Percentiles rank a stretch among this genome's conserved stretches.
Evolutionary conservation across 768 basidiomycete species (phyloP).

Genomic region (Boletus barrowsii): DNA sequence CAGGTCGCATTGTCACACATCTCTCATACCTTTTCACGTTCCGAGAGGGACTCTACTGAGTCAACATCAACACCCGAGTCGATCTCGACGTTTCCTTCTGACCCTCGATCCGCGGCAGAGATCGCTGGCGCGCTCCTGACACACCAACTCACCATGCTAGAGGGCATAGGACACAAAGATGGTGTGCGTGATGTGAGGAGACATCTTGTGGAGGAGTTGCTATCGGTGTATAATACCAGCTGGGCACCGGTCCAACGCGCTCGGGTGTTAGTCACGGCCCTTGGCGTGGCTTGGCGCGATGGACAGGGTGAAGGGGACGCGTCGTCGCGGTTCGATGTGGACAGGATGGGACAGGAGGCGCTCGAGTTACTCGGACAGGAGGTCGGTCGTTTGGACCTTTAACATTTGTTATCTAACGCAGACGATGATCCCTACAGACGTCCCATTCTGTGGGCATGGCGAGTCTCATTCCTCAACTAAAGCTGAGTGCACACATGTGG

Average conservation of each 20-base stretch:
- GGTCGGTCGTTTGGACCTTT: conserved; percentile 35
- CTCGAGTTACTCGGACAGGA: conserved; percentile 38
- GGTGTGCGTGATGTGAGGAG: conserved; percentile 37
- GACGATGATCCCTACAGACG: conserved; percentile 20
- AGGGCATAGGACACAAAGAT: conserved; percentile 39
- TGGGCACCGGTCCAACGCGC: conserved; percentile 54
- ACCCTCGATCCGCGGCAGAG: conserved; percentile 13
- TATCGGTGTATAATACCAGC: conserved; percentile 45
- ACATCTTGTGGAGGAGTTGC: conserved; percentile 46
- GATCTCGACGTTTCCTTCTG: conserved; percentile 15
- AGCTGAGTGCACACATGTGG: conserved; percentile 60
- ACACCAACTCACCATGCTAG: conserved; percentile 56
- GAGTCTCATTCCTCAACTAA: conserved; percentile 41
- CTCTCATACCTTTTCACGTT: background rate
- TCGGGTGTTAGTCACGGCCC: conserved; percentile 49
- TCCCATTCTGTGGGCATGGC: conserved; percentile 23
- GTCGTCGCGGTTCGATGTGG: conserved; percentile 25
- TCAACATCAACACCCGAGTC: background rate
- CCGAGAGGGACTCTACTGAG: background rate
- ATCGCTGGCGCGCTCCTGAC: conserved; percentile 58
- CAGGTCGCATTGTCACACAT: conserved; percentile 45
- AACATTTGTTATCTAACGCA: background rate
- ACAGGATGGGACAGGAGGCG: conserved; percentile 41
- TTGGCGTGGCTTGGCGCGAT: conserved; percentile 46
- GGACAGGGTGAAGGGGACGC: conserved; percentile 18